A percentile compares a stretch with the other conserved stretches of the same genome.
phyloP scores from a whole-genome alignment of 78 protist genomes.

The slime mould (Dictyostelium discoideum) region dicty_2.7 NC_007091.3:988501-989000 shows the following conservation, averaged over 20 bases:
- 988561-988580: conserved; percentile 11
- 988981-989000: neutral
- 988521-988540: neutral
- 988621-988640: neutral
- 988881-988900: conserved; percentile 1
- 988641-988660: conserved; percentile 19
- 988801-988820: neutral
- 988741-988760: neutral
- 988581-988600: neutral
- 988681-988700: neutral
- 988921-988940: neutral
- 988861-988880: neutral
- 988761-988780: neutral
- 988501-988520: conserved; percentile 8
- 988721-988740: neutral
- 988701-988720: neutral
- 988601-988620: neutral
- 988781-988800: neutral
- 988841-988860: neutral
- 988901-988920: conserved; percentile 10
- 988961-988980: neutral
- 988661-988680: neutral
- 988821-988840: conserved; percentile 7
- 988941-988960: neutral
- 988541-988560: neutral